Percentiles rank a stretch among this genome's conserved stretches.
Evolutionary conservation across 2,329 filamentous ascomycete genomes (phyloP).

Genomic region (Colletotrichum agaves): DNA sequence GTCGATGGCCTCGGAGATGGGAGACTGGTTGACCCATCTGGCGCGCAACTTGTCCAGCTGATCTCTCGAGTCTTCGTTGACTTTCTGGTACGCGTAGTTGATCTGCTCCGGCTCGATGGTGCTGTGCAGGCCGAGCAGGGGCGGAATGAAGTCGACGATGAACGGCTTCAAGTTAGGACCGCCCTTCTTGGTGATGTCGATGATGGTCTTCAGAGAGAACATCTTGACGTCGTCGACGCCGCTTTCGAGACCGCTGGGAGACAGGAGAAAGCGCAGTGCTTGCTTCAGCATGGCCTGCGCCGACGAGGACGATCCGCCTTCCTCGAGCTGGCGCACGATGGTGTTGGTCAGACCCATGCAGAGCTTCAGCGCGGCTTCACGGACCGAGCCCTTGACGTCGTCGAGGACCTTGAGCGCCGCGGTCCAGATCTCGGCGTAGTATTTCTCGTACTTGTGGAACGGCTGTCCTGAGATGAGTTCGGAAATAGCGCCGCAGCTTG

Average conservation of each 20-base stretch:
- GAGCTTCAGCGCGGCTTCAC: constrained; percentile 81
- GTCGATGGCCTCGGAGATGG: constrained; percentile 92
- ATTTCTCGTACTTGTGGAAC: constrained; percentile 81
- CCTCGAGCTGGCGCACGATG: constrained; percentile 85
- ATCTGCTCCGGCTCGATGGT: constrained; percentile 89
- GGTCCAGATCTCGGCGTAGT: constrained; percentile 86
- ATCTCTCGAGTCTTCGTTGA: constrained; percentile 86
- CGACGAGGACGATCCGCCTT: constrained; percentile 75
- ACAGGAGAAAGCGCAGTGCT: constrained; percentile 90
- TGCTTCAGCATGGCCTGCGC: constrained; percentile 84
- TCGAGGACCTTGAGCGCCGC: constrained; percentile 91
- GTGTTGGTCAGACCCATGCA: constrained; percentile 87
- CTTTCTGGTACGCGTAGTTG: constrained; percentile 93
- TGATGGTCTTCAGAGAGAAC: constrained; percentile 84
- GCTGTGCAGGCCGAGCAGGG: constrained; percentile 83
- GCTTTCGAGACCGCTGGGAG: constrained; percentile 88
- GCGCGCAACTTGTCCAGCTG: constrained; percentile 90
- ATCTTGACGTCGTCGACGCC: constrained; percentile 86
- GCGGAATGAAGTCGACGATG: constrained; percentile 82
- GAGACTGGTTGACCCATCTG: constrained; percentile 83
- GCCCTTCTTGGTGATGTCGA: constrained; percentile 91
- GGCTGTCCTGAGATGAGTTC: constrained; percentile 87
- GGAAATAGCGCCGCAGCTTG: constrained; percentile 88
- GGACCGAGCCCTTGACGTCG: constrained; percentile 93
- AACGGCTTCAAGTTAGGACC: constrained; percentile 83